phyloP scores from a whole-genome alignment of 495 filamentous ascomycete species.

The Neurospora sp. region DNA sequence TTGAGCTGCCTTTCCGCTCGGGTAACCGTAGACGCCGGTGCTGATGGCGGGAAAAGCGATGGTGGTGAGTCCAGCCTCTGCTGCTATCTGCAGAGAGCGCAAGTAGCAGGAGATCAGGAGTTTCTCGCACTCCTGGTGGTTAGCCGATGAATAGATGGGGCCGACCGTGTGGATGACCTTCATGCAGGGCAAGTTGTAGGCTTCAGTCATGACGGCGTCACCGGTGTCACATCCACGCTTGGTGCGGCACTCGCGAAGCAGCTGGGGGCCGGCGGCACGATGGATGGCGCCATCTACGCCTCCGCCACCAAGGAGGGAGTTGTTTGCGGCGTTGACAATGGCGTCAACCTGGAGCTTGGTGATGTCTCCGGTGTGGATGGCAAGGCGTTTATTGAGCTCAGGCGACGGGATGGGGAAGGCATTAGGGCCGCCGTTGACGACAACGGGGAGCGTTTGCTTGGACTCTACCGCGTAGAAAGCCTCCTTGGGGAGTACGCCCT shows the following conservation, averaged over 20 bases:
- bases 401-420: slow-evolving; percentile 30
- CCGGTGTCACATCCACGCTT: slow-evolving; percentile 70
- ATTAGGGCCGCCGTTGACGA: slow-evolving; percentile 12
- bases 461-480: slow-evolving; percentile 6
- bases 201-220: slow-evolving; percentile 71
- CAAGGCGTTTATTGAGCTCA: slow-evolving; percentile 60
- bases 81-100: slow-evolving; percentile 62
- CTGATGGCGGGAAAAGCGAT: slow-evolving; percentile 79
- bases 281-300: slow-evolving; percentile 90
- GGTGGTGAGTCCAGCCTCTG: slow-evolving; percentile 49
- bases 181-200: slow-evolving; percentile 62
- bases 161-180: slow-evolving; percentile 88
- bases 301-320: slow-evolving; percentile 67
- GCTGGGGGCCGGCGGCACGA: slow-evolving; percentile 57
- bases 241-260: slow-evolving; percentile 57
- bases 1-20: slow-evolving; percentile 56
- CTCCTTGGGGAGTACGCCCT: slow-evolving; percentile 16
- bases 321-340: slow-evolving; percentile 92
- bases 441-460: slow-evolving; percentile 4
- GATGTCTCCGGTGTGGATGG: slow-evolving; percentile 68
- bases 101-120: slow-evolving; percentile 64
- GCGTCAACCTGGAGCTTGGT: slow-evolving; percentile 68
- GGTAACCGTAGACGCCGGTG: slow-evolving; percentile 87
- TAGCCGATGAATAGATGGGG: slow-evolving; percentile 53
- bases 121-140: slow-evolving; percentile 31